Percentiles rank a stretch among this genome's conserved stretches.
Conservation (phyloP, 148 eudicot genomes). For the Arctostaphylos glauca region DNA sequence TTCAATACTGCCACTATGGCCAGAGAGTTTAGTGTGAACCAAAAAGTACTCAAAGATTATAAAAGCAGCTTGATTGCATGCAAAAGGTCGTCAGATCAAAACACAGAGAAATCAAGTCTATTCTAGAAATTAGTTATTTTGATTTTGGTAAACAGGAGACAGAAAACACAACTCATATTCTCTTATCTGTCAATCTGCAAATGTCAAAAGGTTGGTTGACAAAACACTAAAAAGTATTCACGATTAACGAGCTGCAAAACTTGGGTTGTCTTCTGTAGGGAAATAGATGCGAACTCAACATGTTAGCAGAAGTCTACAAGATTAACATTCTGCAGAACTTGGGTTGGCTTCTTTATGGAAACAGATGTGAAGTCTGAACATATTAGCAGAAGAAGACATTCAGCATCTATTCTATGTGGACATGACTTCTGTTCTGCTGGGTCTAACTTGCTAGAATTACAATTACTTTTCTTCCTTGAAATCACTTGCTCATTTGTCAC, state of each 20-base stretch:
- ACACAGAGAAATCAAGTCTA: not conserved
- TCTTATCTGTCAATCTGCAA: not conserved
- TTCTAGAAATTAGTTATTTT: not conserved
- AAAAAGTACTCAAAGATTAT: not conserved
- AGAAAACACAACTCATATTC: not conserved
- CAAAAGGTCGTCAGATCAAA: not conserved
- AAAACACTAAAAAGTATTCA: too few relatives aligned
- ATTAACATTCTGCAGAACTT: too few relatives aligned
- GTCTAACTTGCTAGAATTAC: not conserved
- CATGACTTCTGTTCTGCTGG: not conserved
- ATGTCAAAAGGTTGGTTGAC: not conserved
- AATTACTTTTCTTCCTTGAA: not conserved
- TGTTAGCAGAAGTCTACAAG: not conserved
- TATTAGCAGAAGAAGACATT: slow-evolving; percentile 3
- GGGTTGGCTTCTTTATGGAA: not conserved
- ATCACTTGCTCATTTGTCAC: not conserved
- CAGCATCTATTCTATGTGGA: not conserved
- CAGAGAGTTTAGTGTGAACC: not conserved
- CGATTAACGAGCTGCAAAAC: too few relatives aligned
- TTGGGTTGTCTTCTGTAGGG: too few relatives aligned
- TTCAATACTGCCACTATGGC: not conserved
- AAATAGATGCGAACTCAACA: too few relatives aligned
- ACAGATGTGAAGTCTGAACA: not conserved
- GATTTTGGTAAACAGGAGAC: not conserved
- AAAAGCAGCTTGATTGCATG: not conserved